Base-by-base conservation (phyloP, 2,329 filamentous ascomycete species). In the Aplosporella prunicola region DNA sequence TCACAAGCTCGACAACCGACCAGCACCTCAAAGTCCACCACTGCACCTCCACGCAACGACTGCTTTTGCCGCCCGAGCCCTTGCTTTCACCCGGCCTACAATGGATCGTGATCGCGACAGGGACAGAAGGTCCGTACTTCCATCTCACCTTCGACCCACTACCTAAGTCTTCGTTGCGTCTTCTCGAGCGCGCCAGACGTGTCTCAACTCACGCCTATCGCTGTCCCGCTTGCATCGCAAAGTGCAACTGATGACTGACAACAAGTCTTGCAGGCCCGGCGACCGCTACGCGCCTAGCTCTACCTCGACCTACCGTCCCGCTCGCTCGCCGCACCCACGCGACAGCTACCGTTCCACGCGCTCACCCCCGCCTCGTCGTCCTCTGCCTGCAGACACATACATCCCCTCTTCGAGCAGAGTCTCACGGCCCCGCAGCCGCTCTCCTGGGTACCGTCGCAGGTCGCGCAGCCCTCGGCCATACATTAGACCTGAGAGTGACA, bases 121-220 rank as follows among this genome's bases (percentile, higher is more conserved):
- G 37, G 60, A 63, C 29, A 51, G 62, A 51, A 64, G 63, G 63
- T 66, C 53, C 52, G 61, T 60, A 42, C 38, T 43, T 45, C 45
- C 46, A 32, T n/a, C n/a, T n/a, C n/a, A n/a, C 14, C 11, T 14
- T 17, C n/a, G n/a, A n/a, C n/a, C n/a, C n/a, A n/a, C n/a, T n/a
- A n/a, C n/a, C n/a, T n/a, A n/a, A n/a, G n/a, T n/a, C n/a, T n/a
- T n/a, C n/a, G n/a, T n/a, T n/a, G n/a, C n/a, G n/a, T n/a, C n/a
- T n/a, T n/a, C 34, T 36, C 18, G 34, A 25, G 34, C 34, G 26
- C 26, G 34, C 34, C 34, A 36, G 30, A 26, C 24, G 27, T 10
- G 15, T 29, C 27, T 9, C 14, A 29, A 29, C 15, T 16, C 15
- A 16, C 5, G 13, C 27, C 11, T 29, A 14, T 16, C 15, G 13